phyloP scores from a whole-genome alignment of 1,284 basidiomycete species.

The Irpex rosettiformis region DNA sequence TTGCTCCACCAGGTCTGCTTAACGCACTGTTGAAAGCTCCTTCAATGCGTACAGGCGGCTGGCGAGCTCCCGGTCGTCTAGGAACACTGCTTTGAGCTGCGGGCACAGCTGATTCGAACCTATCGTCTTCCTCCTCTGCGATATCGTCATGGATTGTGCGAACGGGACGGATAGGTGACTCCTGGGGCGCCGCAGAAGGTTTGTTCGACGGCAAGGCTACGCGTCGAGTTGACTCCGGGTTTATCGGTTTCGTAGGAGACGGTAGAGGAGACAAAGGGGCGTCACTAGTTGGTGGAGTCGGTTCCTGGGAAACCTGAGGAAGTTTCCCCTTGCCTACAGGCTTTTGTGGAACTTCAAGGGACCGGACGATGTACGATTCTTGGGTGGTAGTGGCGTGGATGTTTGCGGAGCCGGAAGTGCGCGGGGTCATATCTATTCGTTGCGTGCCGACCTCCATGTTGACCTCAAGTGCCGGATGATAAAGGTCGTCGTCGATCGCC shows the following conservation, averaged over 20 bases:
- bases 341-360: background rate
- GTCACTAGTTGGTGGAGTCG: slow-evolving; percentile 14
- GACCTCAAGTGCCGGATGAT: background rate
- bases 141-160: slow-evolving; percentile 8
- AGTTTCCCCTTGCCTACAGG: too few species aligned
- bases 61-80: slow-evolving; percentile 4
- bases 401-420: too few species aligned
- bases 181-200: slow-evolving; percentile 1
- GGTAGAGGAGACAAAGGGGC: background rate
- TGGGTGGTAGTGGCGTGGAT: background rate
- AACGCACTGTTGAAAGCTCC: slow-evolving; percentile 25
- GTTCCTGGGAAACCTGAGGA: slow-evolving; percentile 7
- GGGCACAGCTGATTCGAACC: slow-evolving; percentile 12
- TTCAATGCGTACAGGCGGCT: slow-evolving; percentile 22
- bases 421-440: background rate
- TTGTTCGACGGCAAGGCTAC: too few species aligned
- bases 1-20: slow-evolving; percentile 17
- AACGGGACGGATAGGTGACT: slow-evolving; percentile 10
- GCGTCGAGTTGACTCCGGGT: background rate
- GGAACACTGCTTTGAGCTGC: background rate
- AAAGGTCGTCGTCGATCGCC: too few species aligned
- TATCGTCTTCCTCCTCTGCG: slow-evolving; percentile 2
- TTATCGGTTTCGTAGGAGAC: background rate
- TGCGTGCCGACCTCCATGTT: background rate
- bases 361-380: background rate